Evolutionary conservation across 2,329 filamentous ascomycete genomes (phyloP).

Genomic region (Colletotrichum horii): DNA sequence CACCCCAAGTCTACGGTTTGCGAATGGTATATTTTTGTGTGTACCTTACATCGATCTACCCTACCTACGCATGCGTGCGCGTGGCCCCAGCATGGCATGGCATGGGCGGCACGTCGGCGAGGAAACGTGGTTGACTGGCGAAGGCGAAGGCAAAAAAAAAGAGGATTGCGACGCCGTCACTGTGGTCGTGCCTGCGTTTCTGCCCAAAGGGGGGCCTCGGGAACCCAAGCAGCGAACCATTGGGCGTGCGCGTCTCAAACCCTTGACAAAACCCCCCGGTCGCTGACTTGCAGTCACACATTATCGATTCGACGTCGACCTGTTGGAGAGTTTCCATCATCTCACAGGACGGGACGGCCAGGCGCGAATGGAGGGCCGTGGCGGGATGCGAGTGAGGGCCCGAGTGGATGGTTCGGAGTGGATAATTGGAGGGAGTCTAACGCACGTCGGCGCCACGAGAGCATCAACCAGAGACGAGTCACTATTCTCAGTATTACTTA

Average conservation of each 20-base stretch:
- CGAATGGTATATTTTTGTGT: not conserved
- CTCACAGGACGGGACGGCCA: not conserved
- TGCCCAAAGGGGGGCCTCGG: not conserved
- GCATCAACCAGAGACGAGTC: not conserved
- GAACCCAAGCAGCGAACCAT: not conserved
- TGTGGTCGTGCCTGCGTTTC: not conserved
- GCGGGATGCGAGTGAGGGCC: not conserved
- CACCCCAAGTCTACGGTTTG: not conserved
- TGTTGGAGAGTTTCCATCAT: not conserved
- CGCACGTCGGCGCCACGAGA: not conserved
- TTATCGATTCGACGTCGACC: not conserved
- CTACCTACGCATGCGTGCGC: not conserved
- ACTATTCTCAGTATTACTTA: not conserved
- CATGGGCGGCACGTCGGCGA: not conserved
- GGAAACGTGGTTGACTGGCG: not conserved
- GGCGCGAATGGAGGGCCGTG: not conserved
- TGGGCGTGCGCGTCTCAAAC: not conserved
- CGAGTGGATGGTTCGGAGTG: not conserved
- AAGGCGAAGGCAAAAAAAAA: not conserved
- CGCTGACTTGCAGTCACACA: not conserved
- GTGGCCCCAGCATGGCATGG: not conserved
- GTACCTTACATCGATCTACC: conserved; percentile 1
- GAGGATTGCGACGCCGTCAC: not conserved
- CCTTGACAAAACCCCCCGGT: not conserved
- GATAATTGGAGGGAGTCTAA: not conserved